Percentiles rank a stretch among this genome's conserved stretches.
These are phyloP conservation scores for Aspergillus fijiensis DNA, from an alignment of 2,329 filamentous ascomycete species.

Conservation along the genomic window DNA sequence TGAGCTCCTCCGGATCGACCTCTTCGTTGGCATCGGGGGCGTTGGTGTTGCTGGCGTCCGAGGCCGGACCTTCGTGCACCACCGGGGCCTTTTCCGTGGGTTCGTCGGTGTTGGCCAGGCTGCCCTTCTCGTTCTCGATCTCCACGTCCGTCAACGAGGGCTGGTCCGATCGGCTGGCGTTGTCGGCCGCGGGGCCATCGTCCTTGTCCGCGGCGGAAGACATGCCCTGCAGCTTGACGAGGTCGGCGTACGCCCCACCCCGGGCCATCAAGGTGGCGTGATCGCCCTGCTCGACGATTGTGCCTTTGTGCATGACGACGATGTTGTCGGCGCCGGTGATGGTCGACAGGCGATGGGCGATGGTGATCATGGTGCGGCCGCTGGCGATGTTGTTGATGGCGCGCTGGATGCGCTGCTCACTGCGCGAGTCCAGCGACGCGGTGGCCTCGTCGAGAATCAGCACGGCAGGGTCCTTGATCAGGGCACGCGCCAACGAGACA, in stretches of 20 bases:
- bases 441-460: slow-evolving; percentile 51
- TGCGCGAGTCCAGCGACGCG: slow-evolving; percentile 37
- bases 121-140: background rate
- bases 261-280: slow-evolving; percentile 33
- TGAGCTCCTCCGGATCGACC: background rate
- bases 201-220: slow-evolving; percentile 21
- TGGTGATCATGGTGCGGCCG: slow-evolving; percentile 35
- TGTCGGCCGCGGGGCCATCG: slow-evolving; percentile 18
- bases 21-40: background rate
- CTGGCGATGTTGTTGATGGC: slow-evolving; percentile 31
- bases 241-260: slow-evolving; percentile 49
- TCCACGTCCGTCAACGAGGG: background rate
- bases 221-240: slow-evolving; percentile 48
- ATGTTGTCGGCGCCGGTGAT: slow-evolving; percentile 41
- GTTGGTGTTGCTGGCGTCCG: background rate
- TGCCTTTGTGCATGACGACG: slow-evolving; percentile 36
- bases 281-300: slow-evolving; percentile 35
- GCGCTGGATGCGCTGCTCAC: slow-evolving; percentile 36
- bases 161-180: slow-evolving; percentile 18
- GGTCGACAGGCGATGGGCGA: slow-evolving; percentile 40
- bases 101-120: background rate
- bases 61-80: background rate
- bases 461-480: slow-evolving; percentile 81
- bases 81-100: background rate
- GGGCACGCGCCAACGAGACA: slow-evolving; percentile 81